These are phyloP conservation scores for Tuber calosporum DNA, from an alignment of 495 filamentous ascomycete genomes.

Conservation along the genomic window DNA sequence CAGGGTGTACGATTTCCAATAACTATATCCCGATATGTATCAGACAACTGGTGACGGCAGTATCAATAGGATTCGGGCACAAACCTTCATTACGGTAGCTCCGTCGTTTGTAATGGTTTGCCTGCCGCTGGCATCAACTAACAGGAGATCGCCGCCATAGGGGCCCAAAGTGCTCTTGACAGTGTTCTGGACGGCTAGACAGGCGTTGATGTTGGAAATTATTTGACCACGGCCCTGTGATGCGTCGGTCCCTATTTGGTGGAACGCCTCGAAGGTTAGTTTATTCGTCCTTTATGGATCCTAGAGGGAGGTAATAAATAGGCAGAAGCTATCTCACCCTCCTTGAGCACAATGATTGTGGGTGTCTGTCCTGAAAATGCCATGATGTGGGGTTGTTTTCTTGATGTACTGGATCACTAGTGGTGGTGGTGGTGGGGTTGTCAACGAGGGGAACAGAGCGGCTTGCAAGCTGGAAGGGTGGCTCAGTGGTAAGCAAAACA, in stretches of 20 bases:
- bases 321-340: conserved; percentile 56
- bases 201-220: conserved; percentile 97
- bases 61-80: conserved; percentile 23
- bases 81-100: conserved; percentile 96
- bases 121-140: conserved; percentile 89
- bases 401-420: not conserved
- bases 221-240: conserved; percentile 97
- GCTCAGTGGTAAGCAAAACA: not conserved
- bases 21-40: conserved; percentile 53
- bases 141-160: conserved; percentile 89
- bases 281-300: conserved; percentile 30
- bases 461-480: not conserved
- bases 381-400: conserved; percentile 50
- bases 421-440: not conserved
- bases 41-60: conserved; percentile 15
- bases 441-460: not conserved
- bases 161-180: conserved; percentile 94
- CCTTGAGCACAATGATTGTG: conserved; percentile 96
- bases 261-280: conserved; percentile 16
- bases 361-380: conserved; percentile 97
- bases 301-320: conserved; percentile 23
- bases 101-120: conserved; percentile 99
- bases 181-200: conserved; percentile 91
- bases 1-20: conserved; percentile 95
- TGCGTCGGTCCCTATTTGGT: conserved; percentile 73